phyloP scores from a whole-genome alignment of 2,329 filamentous ascomycete species.

The Pseudogymnoascus sp. region DNA sequence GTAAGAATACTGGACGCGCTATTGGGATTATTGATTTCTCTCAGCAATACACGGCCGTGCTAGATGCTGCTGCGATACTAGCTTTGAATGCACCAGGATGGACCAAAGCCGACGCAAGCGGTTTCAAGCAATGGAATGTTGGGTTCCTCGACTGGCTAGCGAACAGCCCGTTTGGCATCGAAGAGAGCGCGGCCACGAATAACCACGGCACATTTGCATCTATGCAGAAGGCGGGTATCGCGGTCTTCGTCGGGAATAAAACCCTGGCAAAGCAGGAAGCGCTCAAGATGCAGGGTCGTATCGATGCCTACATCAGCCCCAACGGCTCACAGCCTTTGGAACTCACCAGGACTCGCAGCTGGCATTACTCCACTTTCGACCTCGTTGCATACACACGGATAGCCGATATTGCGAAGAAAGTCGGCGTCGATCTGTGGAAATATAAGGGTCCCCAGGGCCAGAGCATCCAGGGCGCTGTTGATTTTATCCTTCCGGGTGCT shows the following conservation, averaged over 20 bases:
- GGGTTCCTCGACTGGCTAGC: slow-evolving; percentile 23
- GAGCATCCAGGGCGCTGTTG: slow-evolving; percentile 20
- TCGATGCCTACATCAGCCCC: slow-evolving; percentile 20
- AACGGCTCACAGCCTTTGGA: slow-evolving; percentile 25
- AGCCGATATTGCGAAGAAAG: slow-evolving; percentile 19
- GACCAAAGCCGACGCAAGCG: slow-evolving; percentile 15
- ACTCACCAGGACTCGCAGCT: slow-evolving; percentile 25
- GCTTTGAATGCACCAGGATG: slow-evolving; percentile 18
- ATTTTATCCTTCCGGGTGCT: slow-evolving; percentile 24
- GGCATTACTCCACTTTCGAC: slow-evolving; percentile 27
- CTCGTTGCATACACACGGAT: slow-evolving; percentile 19
- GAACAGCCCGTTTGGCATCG: slow-evolving; percentile 21
- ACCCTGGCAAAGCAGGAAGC: slow-evolving; percentile 10
- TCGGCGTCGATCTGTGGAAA: slow-evolving; percentile 21
- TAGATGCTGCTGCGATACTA: slow-evolving; percentile 22
- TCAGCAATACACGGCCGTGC: slow-evolving; percentile 24
- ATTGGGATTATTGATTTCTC: slow-evolving; percentile 18
- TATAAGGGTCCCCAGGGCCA: slow-evolving; percentile 22
- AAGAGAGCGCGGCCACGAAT: slow-evolving; percentile 18
- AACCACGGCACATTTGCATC: slow-evolving; percentile 25
- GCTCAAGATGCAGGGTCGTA: slow-evolving; percentile 12
- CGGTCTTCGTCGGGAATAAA: slow-evolving; percentile 23
- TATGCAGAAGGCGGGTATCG: slow-evolving; percentile 24
- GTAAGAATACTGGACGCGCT: slow-evolving; percentile 8
- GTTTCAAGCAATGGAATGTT: slow-evolving; percentile 23